Evolutionary conservation across 2,329 filamentous ascomycete species (phyloP), one percentile per base, ranked within the genome.

Genomic region (Colletotrichum sp.): DNA sequence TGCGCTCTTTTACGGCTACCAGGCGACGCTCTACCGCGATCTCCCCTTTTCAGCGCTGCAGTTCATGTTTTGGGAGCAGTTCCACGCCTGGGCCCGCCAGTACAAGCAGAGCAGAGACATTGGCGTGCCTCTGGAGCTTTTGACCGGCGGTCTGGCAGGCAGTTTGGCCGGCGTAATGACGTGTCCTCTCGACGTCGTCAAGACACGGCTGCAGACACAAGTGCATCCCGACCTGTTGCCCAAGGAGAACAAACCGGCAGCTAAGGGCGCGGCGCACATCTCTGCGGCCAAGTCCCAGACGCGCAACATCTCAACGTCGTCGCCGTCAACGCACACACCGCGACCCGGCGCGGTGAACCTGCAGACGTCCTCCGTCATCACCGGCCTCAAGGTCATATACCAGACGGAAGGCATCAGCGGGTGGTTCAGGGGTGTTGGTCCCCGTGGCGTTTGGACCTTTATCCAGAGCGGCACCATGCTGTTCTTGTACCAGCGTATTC

Each of bases 21-120:
- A 97, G 84, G 97, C 97, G 13, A 99, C 97, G 0, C 92, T 99
- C 5, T 97, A 95, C 86, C 94, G 97, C 74, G 97, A 99, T 81
- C 90, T 99, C 26, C 97, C 97, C 3, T 99, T 98, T 83, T 99
- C 96, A 0, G 97, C 97, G 1, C 87, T 99, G 13, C 97, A 99
- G 82, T 99, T 99, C 85, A 96, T 98, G 81, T 98, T 99, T 83
- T 99, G 98, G 88, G 97, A 99, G 85, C 95, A 99, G 84, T 96
- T 96, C 82, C 95, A 96, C 81, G 92, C 90, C 61, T 91, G 95
- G 89, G 96, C 97, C 1, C 94, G 94, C 81, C 85, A 92, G 69
- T 98, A 94, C 89, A 93, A 94, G 82, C 92, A 94, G 38, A 94
- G 93, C 77, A 91, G 93, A 73, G 95, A 98, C 74, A 98, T 99